Evolutionary conservation across 225 moss, liverwort and hornwort species (phyloP).

Genomic region (Polytrichum commune): DNA sequence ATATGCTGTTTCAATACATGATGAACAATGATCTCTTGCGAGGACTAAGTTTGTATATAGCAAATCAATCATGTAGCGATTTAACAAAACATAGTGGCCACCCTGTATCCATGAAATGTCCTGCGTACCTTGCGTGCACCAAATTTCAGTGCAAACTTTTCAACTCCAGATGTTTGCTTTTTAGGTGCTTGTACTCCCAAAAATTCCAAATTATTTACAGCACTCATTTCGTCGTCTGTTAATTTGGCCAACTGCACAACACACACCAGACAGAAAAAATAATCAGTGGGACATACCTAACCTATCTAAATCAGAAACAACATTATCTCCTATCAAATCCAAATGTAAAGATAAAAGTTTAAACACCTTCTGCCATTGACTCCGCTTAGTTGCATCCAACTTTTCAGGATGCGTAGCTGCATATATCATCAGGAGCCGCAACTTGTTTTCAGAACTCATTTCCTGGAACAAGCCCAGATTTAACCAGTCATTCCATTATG

Average conservation of each 20-base stretch:
- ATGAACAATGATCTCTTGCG: no score
- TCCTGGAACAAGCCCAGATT: slow-evolving; percentile 55
- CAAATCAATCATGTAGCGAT: no score
- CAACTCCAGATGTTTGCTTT: slow-evolving; percentile 56
- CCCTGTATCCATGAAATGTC: no score
- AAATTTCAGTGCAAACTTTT: slow-evolving; percentile 83
- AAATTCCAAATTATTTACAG: slow-evolving; percentile 86
- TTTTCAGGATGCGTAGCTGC: slow-evolving; percentile 96
- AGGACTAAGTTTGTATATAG: no score
- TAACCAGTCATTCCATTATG: no score
- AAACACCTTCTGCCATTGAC: slow-evolving; percentile 95
- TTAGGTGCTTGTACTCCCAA: slow-evolving; percentile 90
- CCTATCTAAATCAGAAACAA: no score
- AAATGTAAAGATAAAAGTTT: background rate
- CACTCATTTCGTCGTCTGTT: slow-evolving; percentile 84
- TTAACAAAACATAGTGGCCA: no score
- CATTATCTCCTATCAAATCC: background rate
- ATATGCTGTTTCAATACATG: no score
- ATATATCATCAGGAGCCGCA: slow-evolving; percentile 94
- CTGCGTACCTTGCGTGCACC: slow-evolving; percentile 76
- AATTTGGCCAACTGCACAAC: slow-evolving; percentile 74
- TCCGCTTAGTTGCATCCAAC: slow-evolving; percentile 79
- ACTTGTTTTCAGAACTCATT: slow-evolving; percentile 77
- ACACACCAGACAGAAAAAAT: background rate
- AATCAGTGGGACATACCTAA: no score